A percentile compares a stretch with the other conserved stretches of the same genome.
These are phyloP conservation scores for Saccharomyces pastorianus DNA, from an alignment of 1,139 yeast genomes.

Conservation along the genomic window DNA sequence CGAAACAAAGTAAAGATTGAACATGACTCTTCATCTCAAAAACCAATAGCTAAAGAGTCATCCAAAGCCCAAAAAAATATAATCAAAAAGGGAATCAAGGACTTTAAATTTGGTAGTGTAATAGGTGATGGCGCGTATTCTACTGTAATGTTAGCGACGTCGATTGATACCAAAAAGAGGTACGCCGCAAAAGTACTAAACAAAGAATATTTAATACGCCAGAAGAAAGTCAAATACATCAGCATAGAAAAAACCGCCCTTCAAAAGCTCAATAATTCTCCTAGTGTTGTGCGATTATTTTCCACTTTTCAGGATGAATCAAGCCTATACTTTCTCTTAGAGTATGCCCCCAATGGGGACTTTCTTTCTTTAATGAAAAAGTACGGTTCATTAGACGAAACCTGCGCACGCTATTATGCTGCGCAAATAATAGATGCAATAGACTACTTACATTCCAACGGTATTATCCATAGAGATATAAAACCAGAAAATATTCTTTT, in stretches of 20 bases:
- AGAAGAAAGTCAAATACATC: constrained; percentile 71
- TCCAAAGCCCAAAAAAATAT: constrained; percentile 22
- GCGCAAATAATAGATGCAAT: constrained; percentile 86
- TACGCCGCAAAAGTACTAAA: constrained; percentile 71
- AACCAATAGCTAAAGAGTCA: not conserved
- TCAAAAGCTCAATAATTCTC: constrained; percentile 59
- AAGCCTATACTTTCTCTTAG: constrained; percentile 63
- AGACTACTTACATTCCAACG: constrained; percentile 68
- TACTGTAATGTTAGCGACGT: constrained; percentile 64
- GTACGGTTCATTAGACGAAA: constrained; percentile 49
- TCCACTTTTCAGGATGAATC: constrained; percentile 75
- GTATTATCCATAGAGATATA: constrained; percentile 88
- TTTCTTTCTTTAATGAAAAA: constrained; percentile 52
- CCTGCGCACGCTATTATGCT: constrained; percentile 45
- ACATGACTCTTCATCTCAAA: constrained; percentile 28
- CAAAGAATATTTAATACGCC: constrained; percentile 67
- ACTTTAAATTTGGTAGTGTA: constrained; percentile 62
- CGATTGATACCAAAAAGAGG: constrained; percentile 45
- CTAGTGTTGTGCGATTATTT: constrained; percentile 62
- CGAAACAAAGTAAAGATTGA: constrained; percentile 15
- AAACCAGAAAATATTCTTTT: constrained; percentile 90
- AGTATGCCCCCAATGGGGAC: constrained; percentile 77
- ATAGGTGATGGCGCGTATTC: constrained; percentile 81
- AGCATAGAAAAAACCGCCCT: constrained; percentile 71
- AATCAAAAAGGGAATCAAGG: constrained; percentile 49